Percentiles rank a stretch among this genome's conserved stretches.
phyloP scores from a whole-genome alignment of 148 eudicot species.

The Heliamphora exappendiculata region DNA sequence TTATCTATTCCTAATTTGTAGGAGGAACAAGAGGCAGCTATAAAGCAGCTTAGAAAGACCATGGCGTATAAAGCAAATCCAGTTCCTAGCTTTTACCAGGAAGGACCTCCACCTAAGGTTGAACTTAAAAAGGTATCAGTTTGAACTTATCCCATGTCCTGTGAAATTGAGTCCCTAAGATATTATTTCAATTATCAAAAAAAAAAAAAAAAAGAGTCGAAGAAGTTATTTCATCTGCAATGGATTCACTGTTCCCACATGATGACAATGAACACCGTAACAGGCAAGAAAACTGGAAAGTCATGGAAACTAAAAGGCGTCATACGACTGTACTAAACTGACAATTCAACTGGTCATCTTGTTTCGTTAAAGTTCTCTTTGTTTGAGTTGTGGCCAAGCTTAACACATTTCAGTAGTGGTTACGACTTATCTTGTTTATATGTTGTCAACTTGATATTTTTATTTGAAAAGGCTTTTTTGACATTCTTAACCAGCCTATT shows the following conservation, averaged over 20 bases:
- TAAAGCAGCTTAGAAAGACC: conserved; percentile 74
- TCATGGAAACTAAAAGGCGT: not conserved
- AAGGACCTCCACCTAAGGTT: conserved; percentile 85
- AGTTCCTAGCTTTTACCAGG: conserved; percentile 78
- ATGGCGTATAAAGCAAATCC: conserved; percentile 81
- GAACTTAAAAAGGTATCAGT: conserved; percentile 81
- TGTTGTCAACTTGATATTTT: not conserved
- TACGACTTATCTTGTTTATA: not conserved
- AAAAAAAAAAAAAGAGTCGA: too few relatives aligned
- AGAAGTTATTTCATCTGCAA: not conserved
- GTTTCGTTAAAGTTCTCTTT: not conserved
- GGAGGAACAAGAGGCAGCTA: conserved; percentile 83
- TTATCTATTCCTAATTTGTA: conserved; percentile 15
- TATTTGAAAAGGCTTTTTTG: not conserved
- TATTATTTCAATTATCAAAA: not conserved
- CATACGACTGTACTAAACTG: not conserved
- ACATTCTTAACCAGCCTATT: not conserved
- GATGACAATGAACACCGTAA: not conserved
- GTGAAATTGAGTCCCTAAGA: not conserved
- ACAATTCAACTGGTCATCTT: not conserved
- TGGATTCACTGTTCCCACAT: not conserved
- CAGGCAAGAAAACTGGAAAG: not conserved
- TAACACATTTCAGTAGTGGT: not conserved
- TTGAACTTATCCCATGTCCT: not conserved
- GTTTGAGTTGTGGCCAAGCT: not conserved